phyloP scores from a whole-genome alignment of 176 grass and related monocot genomes.

The bread wheat (Triticum aestivum) region DNA sequence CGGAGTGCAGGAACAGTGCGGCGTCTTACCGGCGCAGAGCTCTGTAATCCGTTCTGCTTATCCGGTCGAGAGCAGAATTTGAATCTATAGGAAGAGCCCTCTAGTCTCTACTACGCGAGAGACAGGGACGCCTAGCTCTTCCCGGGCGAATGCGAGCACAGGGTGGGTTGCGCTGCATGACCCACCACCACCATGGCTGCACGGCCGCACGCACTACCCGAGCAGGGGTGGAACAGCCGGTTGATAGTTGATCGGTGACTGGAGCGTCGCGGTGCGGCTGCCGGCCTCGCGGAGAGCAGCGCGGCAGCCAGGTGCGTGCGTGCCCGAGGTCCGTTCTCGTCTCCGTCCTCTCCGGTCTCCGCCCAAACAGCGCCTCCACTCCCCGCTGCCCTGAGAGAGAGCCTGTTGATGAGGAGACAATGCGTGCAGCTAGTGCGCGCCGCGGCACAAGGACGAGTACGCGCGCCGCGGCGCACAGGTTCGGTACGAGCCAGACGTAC shows the following conservation, averaged over 20 bases:
- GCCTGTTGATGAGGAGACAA: background rate
- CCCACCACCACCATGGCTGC: background rate
- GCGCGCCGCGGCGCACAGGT: background rate
- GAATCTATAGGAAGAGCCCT: background rate
- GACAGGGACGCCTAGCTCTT: background rate
- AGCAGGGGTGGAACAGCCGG: background rate
- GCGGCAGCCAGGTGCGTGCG: background rate
- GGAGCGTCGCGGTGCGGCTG: background rate
- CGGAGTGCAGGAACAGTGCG: background rate
- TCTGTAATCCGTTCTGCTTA: background rate
- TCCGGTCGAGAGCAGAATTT: background rate
- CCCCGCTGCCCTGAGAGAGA: background rate
- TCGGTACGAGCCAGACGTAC: background rate
- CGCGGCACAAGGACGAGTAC: background rate
- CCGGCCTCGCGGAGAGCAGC: slow-evolving; percentile 4
- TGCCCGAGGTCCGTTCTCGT: background rate
- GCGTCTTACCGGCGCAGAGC: background rate
- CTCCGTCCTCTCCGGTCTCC: background rate
- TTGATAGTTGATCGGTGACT: background rate
- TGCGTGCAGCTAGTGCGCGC: background rate
- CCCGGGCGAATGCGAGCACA: background rate
- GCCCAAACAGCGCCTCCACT: background rate
- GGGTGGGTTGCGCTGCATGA: background rate
- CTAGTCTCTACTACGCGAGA: no score
- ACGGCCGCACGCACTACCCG: no score